Percentiles rank a stretch among this genome's conserved stretches.
Conservation (phyloP, 805 yeast genomes). For the Starmerella asiatica region DNA sequence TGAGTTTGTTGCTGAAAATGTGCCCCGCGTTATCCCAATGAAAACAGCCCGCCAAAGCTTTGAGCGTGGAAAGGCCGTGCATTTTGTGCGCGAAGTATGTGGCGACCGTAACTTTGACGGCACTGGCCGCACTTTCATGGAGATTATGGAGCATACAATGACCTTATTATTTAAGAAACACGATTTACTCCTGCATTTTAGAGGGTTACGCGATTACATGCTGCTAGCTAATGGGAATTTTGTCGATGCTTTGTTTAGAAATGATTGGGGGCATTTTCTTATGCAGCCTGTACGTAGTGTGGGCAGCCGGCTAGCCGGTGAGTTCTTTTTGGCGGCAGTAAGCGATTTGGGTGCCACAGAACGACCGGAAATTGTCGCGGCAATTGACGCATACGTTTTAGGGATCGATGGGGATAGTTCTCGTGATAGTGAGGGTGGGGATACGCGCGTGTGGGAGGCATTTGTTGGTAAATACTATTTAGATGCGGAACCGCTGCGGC, state of each 20-base stretch:
- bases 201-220: constrained; percentile 49
- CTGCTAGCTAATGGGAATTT: constrained; percentile 73
- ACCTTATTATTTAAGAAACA: constrained; percentile 37
- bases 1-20: constrained; percentile 18
- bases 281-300: constrained; percentile 4
- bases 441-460: constrained; percentile 13
- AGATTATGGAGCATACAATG: constrained; percentile 41
- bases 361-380: constrained; percentile 28
- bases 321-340: constrained; percentile 8
- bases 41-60: constrained; percentile 23
- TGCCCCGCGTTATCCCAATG: constrained; percentile 31
- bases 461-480: constrained; percentile 36
- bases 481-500: constrained; percentile 35
- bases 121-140: constrained; percentile 51
- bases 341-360: constrained; percentile 5
- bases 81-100: constrained; percentile 52
- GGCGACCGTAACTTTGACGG: constrained; percentile 46
- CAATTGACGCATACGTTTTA: constrained; percentile 72
- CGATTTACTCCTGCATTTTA: constrained; percentile 41
- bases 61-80: constrained; percentile 54
- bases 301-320: constrained; percentile 8
- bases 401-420: constrained; percentile 33
- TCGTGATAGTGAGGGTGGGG: not conserved
- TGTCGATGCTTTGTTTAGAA: constrained; percentile 43
- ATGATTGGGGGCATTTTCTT: constrained; percentile 10